phyloP scores from a whole-genome alignment of 371 early-diverging fungal genomes.

The Rhizopus stolonifer region DNA sequence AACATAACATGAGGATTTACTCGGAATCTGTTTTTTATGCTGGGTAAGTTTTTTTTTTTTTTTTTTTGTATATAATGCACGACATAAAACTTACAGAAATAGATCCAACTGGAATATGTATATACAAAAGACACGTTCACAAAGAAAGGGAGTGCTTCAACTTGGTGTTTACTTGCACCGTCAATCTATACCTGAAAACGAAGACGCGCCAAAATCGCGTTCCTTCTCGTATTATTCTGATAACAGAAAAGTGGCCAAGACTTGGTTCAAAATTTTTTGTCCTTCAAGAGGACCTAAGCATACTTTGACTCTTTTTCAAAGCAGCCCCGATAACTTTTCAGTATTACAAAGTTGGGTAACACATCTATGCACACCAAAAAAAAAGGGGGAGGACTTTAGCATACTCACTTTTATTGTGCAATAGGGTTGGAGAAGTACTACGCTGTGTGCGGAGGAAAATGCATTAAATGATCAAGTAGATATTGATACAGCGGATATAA shows the following conservation, averaged over 20 bases:
- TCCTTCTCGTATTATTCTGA: constrained; percentile 49
- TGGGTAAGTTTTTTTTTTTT: constrained; percentile 35
- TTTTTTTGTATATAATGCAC: background rate
- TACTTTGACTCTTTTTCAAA: constrained; percentile 55
- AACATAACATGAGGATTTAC: constrained; percentile 40
- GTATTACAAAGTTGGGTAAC: constrained; percentile 58
- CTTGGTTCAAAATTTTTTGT: constrained; percentile 63
- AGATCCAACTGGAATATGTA: constrained; percentile 64
- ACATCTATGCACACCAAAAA: no score
- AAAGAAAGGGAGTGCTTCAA: constrained; percentile 38
- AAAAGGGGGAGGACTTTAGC: background rate
- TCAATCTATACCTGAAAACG: constrained; percentile 35
- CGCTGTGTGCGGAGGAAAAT: constrained; percentile 48
- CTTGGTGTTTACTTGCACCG: constrained; percentile 59
- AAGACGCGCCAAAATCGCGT: constrained; percentile 8
- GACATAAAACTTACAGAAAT: no score
- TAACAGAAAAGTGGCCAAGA: constrained; percentile 42
- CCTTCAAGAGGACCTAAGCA: constrained; percentile 51
- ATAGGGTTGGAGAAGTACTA: constrained; percentile 59
- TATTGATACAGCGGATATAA: background rate
- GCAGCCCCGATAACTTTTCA: constrained; percentile 56
- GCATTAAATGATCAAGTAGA: background rate
- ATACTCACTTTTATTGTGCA: background rate
- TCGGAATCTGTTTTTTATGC: constrained; percentile 59
- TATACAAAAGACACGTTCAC: constrained; percentile 51